Base-by-base conservation (phyloP, 768 basidiomycete genomes). In the Inosperma sp. region DNA sequence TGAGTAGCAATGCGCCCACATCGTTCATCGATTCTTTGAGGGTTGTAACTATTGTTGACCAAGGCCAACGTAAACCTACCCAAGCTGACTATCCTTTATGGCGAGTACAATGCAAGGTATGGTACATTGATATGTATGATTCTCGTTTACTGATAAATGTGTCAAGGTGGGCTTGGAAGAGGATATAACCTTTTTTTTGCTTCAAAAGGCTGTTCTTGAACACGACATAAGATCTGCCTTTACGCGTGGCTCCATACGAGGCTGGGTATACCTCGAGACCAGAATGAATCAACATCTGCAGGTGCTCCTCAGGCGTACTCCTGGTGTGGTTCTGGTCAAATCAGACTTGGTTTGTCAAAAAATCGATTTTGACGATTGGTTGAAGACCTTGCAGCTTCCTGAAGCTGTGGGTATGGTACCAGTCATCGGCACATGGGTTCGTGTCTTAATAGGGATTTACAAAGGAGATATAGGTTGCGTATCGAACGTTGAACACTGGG, bases 381-480 rank as follows among this genome's bases (percentile, higher is more conserved):
- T 39, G 2, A 4, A 29, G 26, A 19, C 14, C 9, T 36, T 49
- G 48, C 12, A 2, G 25, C 4, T 19, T 5, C 14, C 10, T 2
- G n/a, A 40, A 10, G 7, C 27, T 2, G 22, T 19, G 16, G 16
- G n/a, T 29, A 2, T 30, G 3, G 3, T 21, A 10, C 4, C n/a
- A 35, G 49, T 35, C 5, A 12, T 35, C 17, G 34, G 51, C 5
- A 2, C 26, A 14, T 58, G 50, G 50, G 47, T 58, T 9, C 41
- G 16, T 2, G 39, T 58, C n/a, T 27, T 22, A 3, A 53, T 23
- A 34, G 57, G 57, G 1, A 13, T 36, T 5, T 55, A 58, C 31
- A 39, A 35, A 33, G 57, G 57, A 10, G 54, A 55, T 29, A 29
- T 52, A 3, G 57, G 51, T 1, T n/a, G 33, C 9, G 53, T 55